Evolutionary conservation across 1,139 yeast genomes (phyloP).

Genomic region (Taiozyma sp.): DNA sequence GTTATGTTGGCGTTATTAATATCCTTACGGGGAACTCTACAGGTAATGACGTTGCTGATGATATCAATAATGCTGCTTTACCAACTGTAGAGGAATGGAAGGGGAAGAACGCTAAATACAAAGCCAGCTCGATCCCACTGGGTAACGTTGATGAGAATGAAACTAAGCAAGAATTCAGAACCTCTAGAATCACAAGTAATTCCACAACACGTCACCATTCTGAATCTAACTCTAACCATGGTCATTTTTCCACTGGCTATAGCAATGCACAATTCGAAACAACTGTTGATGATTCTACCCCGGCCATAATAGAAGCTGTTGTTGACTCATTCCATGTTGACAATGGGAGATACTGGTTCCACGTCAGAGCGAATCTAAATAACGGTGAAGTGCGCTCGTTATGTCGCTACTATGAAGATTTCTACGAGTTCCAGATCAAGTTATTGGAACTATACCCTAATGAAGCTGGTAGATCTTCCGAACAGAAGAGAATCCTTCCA

Average conservation of each 20-base stretch:
- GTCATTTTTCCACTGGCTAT: background rate
- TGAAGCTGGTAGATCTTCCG: slow-evolving; percentile 77
- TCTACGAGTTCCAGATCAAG: slow-evolving; percentile 87
- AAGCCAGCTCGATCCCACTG: slow-evolving; percentile 83
- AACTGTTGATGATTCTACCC: slow-evolving; percentile 14
- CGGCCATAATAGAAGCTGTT: slow-evolving; percentile 50
- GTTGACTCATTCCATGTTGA: slow-evolving; percentile 82
- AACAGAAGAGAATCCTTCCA: slow-evolving; percentile 72
- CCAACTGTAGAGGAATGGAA: slow-evolving; percentile 98
- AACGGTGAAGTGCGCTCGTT: slow-evolving; percentile 68
- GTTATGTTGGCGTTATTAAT: slow-evolving; percentile 84
- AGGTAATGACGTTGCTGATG: slow-evolving; percentile 43
- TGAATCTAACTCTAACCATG: background rate
- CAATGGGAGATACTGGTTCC: slow-evolving; percentile 87
- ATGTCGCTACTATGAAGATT: slow-evolving; percentile 92
- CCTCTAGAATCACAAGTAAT: slow-evolving; percentile 3
- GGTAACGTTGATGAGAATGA: slow-evolving; percentile 30
- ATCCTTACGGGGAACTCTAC: slow-evolving; percentile 55
- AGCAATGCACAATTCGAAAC: slow-evolving; percentile 3
- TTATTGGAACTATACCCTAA: slow-evolving; percentile 81
- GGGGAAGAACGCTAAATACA: slow-evolving; percentile 82
- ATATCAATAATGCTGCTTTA: slow-evolving; percentile 59
- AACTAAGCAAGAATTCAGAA: slow-evolving; percentile 2
- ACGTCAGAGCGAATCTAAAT: slow-evolving; percentile 64
- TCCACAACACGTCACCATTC: slow-evolving; percentile 7